A percentile compares a stretch with the other conserved stretches of the same genome.
Conservation (phyloP, 163 green algal genomes). For the Volvox carteri region DNA sequence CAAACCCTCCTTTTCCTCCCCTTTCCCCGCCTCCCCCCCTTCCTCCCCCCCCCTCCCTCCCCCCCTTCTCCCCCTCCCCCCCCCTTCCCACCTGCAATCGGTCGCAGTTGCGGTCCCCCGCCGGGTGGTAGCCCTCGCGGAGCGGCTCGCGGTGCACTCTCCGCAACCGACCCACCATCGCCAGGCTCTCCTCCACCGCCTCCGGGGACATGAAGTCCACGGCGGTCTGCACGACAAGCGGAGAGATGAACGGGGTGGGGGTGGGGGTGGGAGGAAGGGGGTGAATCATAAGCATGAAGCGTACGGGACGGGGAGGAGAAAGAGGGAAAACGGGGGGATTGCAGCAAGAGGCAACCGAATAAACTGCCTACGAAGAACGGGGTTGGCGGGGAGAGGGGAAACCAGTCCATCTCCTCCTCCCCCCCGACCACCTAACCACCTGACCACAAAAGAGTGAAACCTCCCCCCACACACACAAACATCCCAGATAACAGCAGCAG, state of each 20-base stretch:
- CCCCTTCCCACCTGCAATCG: constrained; percentile 9
- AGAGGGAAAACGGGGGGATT: not conserved
- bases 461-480: too few relatives aligned
- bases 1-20: not conserved
- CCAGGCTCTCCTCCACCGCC: constrained; percentile 68
- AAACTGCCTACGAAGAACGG: too few relatives aligned
- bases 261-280: not conserved
- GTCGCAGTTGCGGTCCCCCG: not conserved
- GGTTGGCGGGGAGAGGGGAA: not conserved
- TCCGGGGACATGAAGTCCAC: constrained; percentile 91
- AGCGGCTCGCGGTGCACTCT: constrained; percentile 11
- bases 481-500: too few relatives aligned
- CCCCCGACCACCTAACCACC: too few relatives aligned
- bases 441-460: too few relatives aligned
- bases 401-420: too few relatives aligned
- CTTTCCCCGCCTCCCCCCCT: not conserved
- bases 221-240: not conserved
- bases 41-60: not conserved
- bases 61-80: not conserved
- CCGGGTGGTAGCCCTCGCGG: not conserved
- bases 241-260: not conserved
- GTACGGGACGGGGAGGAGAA: not conserved
- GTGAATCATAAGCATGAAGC: not conserved
- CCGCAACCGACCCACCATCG: constrained; percentile 68
- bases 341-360: not conserved